Base-by-base conservation (phyloP, 169 alveolate genomes). In the Plasmodium knowlesi region DNA sequence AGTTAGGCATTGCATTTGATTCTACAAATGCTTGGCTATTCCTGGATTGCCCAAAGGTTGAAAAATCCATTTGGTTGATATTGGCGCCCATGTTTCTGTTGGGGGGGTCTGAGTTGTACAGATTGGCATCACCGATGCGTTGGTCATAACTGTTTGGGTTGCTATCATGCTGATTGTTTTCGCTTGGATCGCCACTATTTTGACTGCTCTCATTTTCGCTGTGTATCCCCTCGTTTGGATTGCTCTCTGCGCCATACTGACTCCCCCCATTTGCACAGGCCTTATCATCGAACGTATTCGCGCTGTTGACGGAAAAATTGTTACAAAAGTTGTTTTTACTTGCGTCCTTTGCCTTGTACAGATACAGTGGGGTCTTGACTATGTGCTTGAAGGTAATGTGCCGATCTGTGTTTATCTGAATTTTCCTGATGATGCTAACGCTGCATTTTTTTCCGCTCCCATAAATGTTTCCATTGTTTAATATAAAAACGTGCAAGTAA, bases 381-480 rank as follows among this genome's bases (percentile, higher is more conserved):
- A 86, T 86, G 54, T 86, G 93, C 80, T 86, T 86, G 71, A 86
- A 86, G 46, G 93, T 86, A 9, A 86, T 86, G 43, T 86, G 93
- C 6, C 93, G 80, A 76, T 86, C 93, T 0, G 93, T 86, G 80
- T 86, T 86, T 86, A 86, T 86, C 43, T 86, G 93, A 22, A 86
- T 86, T 76, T 86, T 86, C 81, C 93, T 86, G 78, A 86, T 86
- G 80, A 86, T 86, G n/a, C 93, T 86, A 30, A 86, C 93, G 81
- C 93, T 86, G 43, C 93, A 86, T 76, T 86, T 86, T 74, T 86
- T 86, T 14, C 93, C 93, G 73, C 93, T 86, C 8, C 93, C 93
- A 53, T 86, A 86, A 54, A 86, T 86, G 80, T 86, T 86, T 50
- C 93, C 93, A 86, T 86, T 86, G 50, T 86, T 86, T 53, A 86